A percentile compares a stretch with the other conserved stretches of the same genome.
phyloP scores from a whole-genome alignment of 2,329 filamentous ascomycete species.

The Penicillium sp. region DNA sequence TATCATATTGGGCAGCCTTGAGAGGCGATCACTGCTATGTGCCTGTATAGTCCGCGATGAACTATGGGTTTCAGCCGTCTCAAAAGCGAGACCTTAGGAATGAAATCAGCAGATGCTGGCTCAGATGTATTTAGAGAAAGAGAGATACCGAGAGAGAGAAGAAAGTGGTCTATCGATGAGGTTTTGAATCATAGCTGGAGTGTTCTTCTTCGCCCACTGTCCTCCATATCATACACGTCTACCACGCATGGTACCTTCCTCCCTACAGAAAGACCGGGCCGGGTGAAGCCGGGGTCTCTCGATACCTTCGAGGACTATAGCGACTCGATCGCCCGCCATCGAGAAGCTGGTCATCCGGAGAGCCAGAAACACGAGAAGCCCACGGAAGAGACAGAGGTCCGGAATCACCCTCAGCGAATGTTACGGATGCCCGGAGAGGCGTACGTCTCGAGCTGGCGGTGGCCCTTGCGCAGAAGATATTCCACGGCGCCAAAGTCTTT shows the following conservation, averaged over 20 bases:
- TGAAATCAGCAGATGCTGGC: too few species aligned
- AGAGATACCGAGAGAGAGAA: too few species aligned
- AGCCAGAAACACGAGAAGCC: constrained; percentile 3
- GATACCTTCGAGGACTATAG: not conserved
- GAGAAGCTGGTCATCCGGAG: not conserved
- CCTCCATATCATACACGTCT: not conserved
- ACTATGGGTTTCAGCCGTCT: too few species aligned
- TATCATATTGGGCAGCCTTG: too few species aligned
- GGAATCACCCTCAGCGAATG: constrained; percentile 46
- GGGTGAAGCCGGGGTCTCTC: not conserved
- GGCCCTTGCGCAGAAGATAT: constrained; percentile 77
- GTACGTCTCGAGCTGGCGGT: constrained; percentile 77
- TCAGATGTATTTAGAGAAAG: too few species aligned
- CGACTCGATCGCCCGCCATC: not conserved
- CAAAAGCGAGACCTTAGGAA: too few species aligned
- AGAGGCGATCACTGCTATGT: too few species aligned
- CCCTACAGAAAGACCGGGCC: not conserved
- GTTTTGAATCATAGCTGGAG: too few species aligned
- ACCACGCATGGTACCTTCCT: not conserved
- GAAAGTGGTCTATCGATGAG: too few species aligned
- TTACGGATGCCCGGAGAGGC: constrained; percentile 78
- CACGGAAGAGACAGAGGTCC: not conserved
- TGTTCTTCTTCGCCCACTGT: not conserved
- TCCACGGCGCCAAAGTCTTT: constrained; percentile 85
- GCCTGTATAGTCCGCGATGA: too few species aligned